These are phyloP conservation scores for Cercophora sp. DNA, from an alignment of 495 filamentous ascomycete species.

Conservation along the genomic window DNA sequence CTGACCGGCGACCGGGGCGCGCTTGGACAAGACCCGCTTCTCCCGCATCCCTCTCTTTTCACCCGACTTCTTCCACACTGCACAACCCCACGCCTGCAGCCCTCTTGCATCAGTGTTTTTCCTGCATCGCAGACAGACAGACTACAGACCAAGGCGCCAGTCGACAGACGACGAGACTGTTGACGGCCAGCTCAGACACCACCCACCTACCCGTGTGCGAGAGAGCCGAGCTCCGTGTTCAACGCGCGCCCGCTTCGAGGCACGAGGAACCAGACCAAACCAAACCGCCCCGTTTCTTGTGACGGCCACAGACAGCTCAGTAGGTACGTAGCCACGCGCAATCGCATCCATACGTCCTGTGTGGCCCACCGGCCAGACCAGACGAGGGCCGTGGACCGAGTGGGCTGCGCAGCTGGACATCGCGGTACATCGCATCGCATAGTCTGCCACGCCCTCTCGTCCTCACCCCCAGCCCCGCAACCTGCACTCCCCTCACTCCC, in stretches of 20 bases:
- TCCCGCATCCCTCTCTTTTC: conserved; percentile 28
- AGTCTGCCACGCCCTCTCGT: conserved; percentile 1
- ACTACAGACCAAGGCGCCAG: too few species aligned
- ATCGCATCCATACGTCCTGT: too few species aligned
- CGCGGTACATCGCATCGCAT: background rate
- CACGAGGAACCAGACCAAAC: too few species aligned
- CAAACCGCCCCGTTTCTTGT: conserved; percentile 9
- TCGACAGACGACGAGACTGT: conserved; percentile 9
- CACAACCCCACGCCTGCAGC: conserved; percentile 35
- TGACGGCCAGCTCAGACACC: conserved; percentile 30
- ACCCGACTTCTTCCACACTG: conserved; percentile 26
- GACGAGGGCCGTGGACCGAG: too few species aligned
- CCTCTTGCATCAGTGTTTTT: conserved; percentile 32
- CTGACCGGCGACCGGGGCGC: conserved; percentile 7
- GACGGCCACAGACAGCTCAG: conserved; percentile 11
- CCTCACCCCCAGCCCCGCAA: background rate
- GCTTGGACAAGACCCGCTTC: conserved; percentile 27
- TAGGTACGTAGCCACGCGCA: conserved; percentile 14
- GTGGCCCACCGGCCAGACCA: too few species aligned
- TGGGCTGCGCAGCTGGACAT: too few species aligned
- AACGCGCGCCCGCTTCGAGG: too few species aligned
- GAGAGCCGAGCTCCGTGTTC: conserved; percentile 4
- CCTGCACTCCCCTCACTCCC: background rate
- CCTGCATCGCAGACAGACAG: conserved; percentile 34
- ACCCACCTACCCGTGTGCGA: too few species aligned